Evolutionary conservation across 768 basidiomycete species (phyloP), one percentile per base, ranked within the genome.

Genomic region (Suillus brevipes): DNA sequence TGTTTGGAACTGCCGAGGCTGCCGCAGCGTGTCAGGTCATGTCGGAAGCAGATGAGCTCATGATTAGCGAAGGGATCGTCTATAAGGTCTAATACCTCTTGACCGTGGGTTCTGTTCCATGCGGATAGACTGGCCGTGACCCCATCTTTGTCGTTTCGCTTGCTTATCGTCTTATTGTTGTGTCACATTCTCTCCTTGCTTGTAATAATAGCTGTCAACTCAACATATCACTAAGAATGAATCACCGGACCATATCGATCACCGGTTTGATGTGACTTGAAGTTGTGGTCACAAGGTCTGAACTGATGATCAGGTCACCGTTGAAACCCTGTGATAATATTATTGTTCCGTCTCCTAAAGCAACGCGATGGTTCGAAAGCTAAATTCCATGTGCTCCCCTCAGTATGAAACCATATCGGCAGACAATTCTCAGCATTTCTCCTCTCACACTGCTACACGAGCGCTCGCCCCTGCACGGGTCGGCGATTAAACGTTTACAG

Each of bases 1-100:
- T 95, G 45, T 99, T 94, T 75, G 91, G 92, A 3, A 90, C 88
- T 0, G 82, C 83, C 14, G 97, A 99, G 76, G 97, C 92, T 1
- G 87, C 86, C 6, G 80, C 82, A 62, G 87, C 89, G 28, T 89
- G 90, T 64, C 82, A 86, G 67, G 76, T 81, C 42, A 97, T 99
- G 96, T 83, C 85, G 34, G 88, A 89, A 70, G 69, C 71, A 18
- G 77, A 78, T 62, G 91, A 96, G 76, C 80, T 98, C 67, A 94
- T 97, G 92, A 82, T 94, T 70, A 90, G 89, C 68, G 93, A 92
- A 38, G 91, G 89, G 38, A 87, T 93, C 64, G 85, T 96, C 61
- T 96, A 96, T 80, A 94, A 89, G 76, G 86, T 94, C 64, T 94
- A 80, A 78, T 63, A 63, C 55, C 55, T 52, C 25, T 20, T 18